These are phyloP conservation scores for Phytophthora pini DNA, from an alignment of 352 stramenopile species.

Conservation along the genomic window DNA sequence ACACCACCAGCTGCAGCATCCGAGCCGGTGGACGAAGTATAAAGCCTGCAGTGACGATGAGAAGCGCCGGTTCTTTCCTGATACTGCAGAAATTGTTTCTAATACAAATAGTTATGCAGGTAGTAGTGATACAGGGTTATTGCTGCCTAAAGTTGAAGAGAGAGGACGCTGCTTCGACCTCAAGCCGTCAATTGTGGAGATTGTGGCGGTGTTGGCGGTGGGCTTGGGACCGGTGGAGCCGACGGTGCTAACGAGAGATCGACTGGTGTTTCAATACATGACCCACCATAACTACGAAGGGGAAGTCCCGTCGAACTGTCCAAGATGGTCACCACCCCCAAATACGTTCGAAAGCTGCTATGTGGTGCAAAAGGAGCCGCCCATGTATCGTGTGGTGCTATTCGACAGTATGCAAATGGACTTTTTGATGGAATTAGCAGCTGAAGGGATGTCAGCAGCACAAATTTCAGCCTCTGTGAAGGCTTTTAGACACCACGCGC, in stretches of 20 bases:
- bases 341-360: constrained; percentile 30
- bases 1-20: constrained; percentile 57
- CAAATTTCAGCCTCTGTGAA: constrained; percentile 33
- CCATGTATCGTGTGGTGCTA: constrained; percentile 34
- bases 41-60: constrained; percentile 41
- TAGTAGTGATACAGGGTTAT: constrained; percentile 4
- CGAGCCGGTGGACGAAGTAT: constrained; percentile 49
- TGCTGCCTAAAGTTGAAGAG: constrained; percentile 21
- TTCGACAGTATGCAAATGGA: constrained; percentile 30
- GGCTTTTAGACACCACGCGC: constrained; percentile 11
- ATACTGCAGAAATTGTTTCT: not conserved
- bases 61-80: constrained; percentile 53
- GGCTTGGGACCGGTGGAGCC: constrained; percentile 21
- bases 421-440: constrained; percentile 30
- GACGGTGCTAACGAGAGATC: constrained; percentile 26
- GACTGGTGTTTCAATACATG: constrained; percentile 29
- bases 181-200: constrained; percentile 28
- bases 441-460: constrained; percentile 22
- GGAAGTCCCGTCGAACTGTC: constrained; percentile 3
- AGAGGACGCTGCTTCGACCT: constrained; percentile 23
- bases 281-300: constrained; percentile 28
- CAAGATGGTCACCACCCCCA: constrained; percentile 15
- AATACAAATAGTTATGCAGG: not conserved
- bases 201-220: constrained; percentile 33
- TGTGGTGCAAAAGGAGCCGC: constrained; percentile 20